These are phyloP conservation scores for Hymenoscyphus linearis DNA, from an alignment of 2,329 filamentous ascomycete species.

Conservation along the genomic window DNA sequence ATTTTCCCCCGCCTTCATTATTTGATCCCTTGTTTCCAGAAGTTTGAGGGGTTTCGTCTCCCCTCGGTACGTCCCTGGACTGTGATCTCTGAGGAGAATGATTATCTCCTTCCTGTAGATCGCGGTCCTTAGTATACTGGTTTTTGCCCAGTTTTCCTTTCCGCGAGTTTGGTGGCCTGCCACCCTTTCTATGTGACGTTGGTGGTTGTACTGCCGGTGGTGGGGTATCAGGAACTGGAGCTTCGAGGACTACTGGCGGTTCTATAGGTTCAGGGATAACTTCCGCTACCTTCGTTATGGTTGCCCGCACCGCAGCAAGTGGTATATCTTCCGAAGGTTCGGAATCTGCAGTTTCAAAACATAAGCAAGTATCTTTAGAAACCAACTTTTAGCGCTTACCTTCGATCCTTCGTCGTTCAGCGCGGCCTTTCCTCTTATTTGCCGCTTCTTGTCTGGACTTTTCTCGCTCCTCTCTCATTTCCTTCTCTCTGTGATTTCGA, in stretches of 20 bases:
- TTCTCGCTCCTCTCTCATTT: conserved; percentile 70
- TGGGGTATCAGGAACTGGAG: conserved; percentile 43
- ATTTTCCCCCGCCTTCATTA: conserved; percentile 31
- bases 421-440: conserved; percentile 74
- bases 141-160: conserved; percentile 67
- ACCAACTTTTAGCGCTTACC: conserved; percentile 45
- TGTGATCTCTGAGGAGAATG: conserved; percentile 51
- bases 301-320: conserved; percentile 36
- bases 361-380: conserved; percentile 28
- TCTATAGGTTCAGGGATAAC: conserved; percentile 32
- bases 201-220: conserved; percentile 36
- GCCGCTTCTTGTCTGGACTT: conserved; percentile 67
- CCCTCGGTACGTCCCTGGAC: conserved; percentile 36
- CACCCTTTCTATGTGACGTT: conserved; percentile 55
- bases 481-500: conserved; percentile 56
- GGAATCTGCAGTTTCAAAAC: conserved; percentile 49
- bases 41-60: conserved; percentile 47
- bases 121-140: conserved; percentile 75
- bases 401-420: conserved; percentile 74
- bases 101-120: conserved; percentile 45
- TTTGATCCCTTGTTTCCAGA: conserved; percentile 34
- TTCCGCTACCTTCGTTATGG: conserved; percentile 23
- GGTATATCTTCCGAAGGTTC: conserved; percentile 66
- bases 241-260: conserved; percentile 42
- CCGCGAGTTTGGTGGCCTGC: conserved; percentile 58